Conservation (phyloP, 1,284 basidiomycete genomes). For the Trichosporon sp. region DNA sequence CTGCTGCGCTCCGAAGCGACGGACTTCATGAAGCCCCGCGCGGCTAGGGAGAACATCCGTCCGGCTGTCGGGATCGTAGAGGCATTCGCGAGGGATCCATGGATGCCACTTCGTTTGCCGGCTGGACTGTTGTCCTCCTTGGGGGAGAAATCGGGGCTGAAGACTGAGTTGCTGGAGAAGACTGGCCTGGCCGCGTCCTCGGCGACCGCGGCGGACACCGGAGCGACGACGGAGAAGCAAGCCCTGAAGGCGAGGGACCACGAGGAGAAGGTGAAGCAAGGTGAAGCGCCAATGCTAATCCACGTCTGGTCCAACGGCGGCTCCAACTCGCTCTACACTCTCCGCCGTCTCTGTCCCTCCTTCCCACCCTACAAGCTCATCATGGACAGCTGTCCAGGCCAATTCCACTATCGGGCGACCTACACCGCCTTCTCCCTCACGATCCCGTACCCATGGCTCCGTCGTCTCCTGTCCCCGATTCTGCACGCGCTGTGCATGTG, state of each 20-base stretch:
- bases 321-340: not conserved
- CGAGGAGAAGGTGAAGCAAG: not conserved
- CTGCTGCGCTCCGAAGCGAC: slow-evolving; percentile 10
- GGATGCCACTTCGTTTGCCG: not conserved
- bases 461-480: slow-evolving; percentile 8
- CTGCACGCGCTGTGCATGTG: slow-evolving; percentile 6
- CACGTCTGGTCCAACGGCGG: slow-evolving; percentile 21
- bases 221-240: no score
- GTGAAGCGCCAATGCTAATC: slow-evolving; percentile 5
- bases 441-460: not conserved
- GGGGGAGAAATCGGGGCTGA: not conserved
- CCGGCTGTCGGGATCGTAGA: not conserved
- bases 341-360: not conserved
- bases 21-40: slow-evolving; percentile 8
- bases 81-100: not conserved
- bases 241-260: not conserved
- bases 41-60: not conserved
- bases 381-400: slow-evolving; percentile 12
- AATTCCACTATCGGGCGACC: slow-evolving; percentile 11
- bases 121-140: not conserved
- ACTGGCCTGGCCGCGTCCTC: not conserved
- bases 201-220: no score
- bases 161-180: not conserved
- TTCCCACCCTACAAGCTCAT: slow-evolving; percentile 12
- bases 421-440: slow-evolving; percentile 6